Conservation (phyloP, 1,284 basidiomycete species). For the Ceratorhiza oryzae-sativae region DNA sequence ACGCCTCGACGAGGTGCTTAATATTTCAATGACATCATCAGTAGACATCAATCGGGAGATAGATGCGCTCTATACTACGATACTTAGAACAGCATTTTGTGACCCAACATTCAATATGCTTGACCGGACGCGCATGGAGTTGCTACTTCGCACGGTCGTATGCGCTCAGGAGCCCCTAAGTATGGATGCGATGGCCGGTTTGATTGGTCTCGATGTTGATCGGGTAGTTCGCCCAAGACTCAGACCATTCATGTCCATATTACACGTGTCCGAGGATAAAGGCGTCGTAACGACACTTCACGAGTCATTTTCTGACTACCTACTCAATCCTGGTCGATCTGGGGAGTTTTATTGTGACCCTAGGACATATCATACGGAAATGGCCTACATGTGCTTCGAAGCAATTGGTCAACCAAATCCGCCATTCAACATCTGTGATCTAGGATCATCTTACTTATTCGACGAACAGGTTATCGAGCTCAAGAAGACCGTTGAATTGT, state of each 20-base stretch:
- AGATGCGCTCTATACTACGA: neutral
- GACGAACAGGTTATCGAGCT: neutral
- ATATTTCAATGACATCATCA: neutral
- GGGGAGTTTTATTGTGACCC: slow-evolving; percentile 5
- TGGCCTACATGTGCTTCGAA: neutral
- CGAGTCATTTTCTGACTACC: slow-evolving; percentile 17
- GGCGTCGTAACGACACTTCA: neutral
- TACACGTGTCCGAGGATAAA: neutral
- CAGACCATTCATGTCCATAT: neutral
- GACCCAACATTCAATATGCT: neutral
- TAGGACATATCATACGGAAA: neutral
- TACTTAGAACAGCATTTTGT: neutral
- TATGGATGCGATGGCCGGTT: neutral
- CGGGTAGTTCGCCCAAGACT: neutral
- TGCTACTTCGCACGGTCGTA: neutral
- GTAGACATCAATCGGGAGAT: neutral
- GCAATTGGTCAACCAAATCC: neutral
- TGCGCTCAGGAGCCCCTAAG: neutral
- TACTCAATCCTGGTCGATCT: neutral
- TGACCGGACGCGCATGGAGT: neutral
- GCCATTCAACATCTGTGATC: slow-evolving; percentile 23
- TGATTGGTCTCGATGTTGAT: neutral
- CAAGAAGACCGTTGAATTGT: neutral
- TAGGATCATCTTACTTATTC: neutral
- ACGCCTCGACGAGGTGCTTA: neutral